Base-by-base conservation (phyloP, 805 yeast species). In the Debaryomyces castellii region DNA sequence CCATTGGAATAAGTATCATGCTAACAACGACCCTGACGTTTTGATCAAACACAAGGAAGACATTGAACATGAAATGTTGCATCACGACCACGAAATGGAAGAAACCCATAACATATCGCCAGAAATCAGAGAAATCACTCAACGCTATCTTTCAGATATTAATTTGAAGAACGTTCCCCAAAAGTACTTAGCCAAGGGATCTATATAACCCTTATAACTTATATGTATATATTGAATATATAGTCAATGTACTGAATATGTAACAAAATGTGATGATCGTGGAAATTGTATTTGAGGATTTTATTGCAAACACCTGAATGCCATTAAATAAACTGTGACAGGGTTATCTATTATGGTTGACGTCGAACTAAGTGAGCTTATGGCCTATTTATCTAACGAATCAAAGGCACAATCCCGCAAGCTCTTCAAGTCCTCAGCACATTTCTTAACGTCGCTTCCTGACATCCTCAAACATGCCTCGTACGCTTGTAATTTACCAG, bases 1-100 rank as follows among this genome's bases (percentile, higher is more conserved):
- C 63, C 98, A 91, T 64, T 92, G 97, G 97, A 79, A 83, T 49
- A 73, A 89, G 66, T 84, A 76, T 59, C 94, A 87, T 60, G 75
- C 79, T 45, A 81, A 87, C 52, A 67, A 74, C 45, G 97, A 90
- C 62, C 97, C 97, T 1, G 90, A 88, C 44, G 89, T 90, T 22
- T 74, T 77, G 55, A 68, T 80, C 20, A 85, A 87, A 43, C 97
- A 90, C 62, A 85, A 84, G 51, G 97, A 90, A 62, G 97, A 90
- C 62, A 79, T 87, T 7, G 96, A 89, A 60, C 87, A 90, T 63
- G 97, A 90, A 60, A 69, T 87, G 45, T 73, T 88, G 50, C 94
- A 85, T 60, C 96, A 88, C 61, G 88, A 85, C 53, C 94, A 87
- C 61, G 96, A 87, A 59, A 84, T 87, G 44, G 94, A 85, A 51